These are phyloP conservation scores for Acanthochlamys bracteata DNA, from an alignment of 106 monocot genomes.

Conservation along the genomic window DNA sequence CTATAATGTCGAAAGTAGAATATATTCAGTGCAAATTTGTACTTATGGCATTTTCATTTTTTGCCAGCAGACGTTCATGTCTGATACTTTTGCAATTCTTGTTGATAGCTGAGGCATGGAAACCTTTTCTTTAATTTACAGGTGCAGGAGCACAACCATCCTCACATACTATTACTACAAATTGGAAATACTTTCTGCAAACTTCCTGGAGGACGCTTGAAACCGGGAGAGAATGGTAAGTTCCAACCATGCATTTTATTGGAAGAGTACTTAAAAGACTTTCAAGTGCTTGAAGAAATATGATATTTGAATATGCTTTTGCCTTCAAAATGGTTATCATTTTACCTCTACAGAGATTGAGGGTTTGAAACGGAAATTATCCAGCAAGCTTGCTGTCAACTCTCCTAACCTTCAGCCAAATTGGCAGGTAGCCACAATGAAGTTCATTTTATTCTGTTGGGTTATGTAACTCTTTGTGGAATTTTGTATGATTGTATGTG, in stretches of 20 bases:
- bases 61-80: background rate
- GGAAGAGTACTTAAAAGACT: too few relatives aligned
- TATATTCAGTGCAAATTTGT: background rate
- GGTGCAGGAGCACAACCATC: conserved; percentile 99
- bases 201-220: conserved; percentile 97
- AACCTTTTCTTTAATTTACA: conserved; percentile 18
- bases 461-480: background rate
- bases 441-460: background rate
- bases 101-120: background rate
- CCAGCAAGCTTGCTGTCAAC: conserved; percentile 90
- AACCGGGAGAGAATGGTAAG: conserved; percentile 96
- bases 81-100: background rate
- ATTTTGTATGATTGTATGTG: too few relatives aligned
- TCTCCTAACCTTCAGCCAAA: conserved; percentile 73
- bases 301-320: too few relatives aligned
- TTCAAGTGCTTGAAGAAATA: too few relatives aligned
- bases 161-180: conserved; percentile 85
- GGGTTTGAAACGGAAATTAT: conserved; percentile 82
- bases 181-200: conserved; percentile 99
- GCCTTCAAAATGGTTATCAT: too few relatives aligned
- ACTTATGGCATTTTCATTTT: background rate
- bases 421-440: conserved; percentile 73
- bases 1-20: background rate
- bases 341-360: conserved; percentile 57
- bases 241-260: background rate